These are phyloP conservation scores for Teratosphaeria epicoccoides DNA, from an alignment of 2,329 filamentous ascomycete species.

Conservation along the genomic window DNA sequence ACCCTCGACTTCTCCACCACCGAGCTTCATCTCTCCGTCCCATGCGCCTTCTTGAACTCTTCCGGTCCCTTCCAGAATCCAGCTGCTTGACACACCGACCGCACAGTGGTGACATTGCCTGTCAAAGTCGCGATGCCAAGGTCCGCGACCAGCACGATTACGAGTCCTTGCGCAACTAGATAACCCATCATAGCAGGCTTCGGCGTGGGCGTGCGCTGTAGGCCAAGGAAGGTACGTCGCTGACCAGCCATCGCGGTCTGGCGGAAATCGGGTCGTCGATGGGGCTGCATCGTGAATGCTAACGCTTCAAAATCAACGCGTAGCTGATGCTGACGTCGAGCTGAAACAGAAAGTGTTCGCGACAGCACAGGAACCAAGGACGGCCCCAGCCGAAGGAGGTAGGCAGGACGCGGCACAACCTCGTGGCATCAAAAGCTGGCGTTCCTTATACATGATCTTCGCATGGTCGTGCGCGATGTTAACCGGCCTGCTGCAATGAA, in stretches of 20 bases:
- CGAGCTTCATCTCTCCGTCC: background rate
- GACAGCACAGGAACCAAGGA: background rate
- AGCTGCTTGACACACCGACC: slow-evolving; percentile 18
- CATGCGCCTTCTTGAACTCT: background rate
- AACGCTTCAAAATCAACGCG: background rate
- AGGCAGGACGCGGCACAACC: too few species aligned
- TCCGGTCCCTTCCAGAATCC: slow-evolving; percentile 15
- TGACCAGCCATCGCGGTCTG: slow-evolving; percentile 3
- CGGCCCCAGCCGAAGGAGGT: too few species aligned
- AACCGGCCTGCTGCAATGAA: too few species aligned
- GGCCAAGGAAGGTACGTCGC: slow-evolving; percentile 21
- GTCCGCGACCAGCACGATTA: slow-evolving; percentile 23
- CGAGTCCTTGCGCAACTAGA: slow-evolving; percentile 25
- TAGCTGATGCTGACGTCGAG: background rate
- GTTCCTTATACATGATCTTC: too few species aligned
- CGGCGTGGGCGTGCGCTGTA: slow-evolving; percentile 22
- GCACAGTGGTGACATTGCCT: slow-evolving; percentile 14
- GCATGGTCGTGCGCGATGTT: too few species aligned
- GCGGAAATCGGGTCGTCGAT: background rate
- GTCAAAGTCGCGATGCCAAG: slow-evolving; percentile 15
- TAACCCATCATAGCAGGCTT: slow-evolving; percentile 22
- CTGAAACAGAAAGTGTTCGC: background rate
- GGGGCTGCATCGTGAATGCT: background rate
- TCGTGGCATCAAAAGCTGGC: too few species aligned
- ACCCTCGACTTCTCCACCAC: background rate